Base-by-base conservation (phyloP, 116 monocot species). In the Cymodocea nodosa region DNA sequence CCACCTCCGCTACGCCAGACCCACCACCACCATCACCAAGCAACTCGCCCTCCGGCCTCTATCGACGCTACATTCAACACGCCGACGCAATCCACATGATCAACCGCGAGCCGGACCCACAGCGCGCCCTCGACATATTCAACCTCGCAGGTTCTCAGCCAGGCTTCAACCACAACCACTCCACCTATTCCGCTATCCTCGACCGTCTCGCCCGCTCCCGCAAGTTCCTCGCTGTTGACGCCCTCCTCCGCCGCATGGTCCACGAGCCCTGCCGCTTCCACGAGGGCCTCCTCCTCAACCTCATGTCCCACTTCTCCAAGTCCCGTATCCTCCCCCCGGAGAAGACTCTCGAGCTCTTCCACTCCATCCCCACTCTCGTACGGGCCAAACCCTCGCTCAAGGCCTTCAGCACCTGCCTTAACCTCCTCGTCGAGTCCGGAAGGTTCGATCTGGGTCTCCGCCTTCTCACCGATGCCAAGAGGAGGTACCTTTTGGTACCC, bases 121-220 rank as follows among this genome's bases (percentile, higher is more conserved):
- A 86, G 63, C 58, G 51, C 17, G 85, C 89, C 53, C 83, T 98
- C 24, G 80, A 91, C 75, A 39, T 91, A 75, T 98, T 92, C 81
- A 86, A 89, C 80, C 57, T 71, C 51, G 80, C 71, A 30, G 60
- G 81, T 50, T 50, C 25, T 50, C 87, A 85, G 56, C 79, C 68
- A 10, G 82, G 86, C 56, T 86, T 89, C 84, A 23, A 54, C 66
- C 89, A 92, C 86, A 86, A 81, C 79, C 77, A 82, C 79, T 59
- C 78, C 72, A 92, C 98, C 57, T 89, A 74, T 67, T 75, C 81
- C 40, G 81, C 90, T 50, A 50, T 95, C 63, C 86, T 92, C 78
- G 71, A 75, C 71, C 68, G 74, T 57, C 89, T 98, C 62, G 84
- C 83, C 48, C 79, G 88, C 57, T 63, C 66, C 56, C 71, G 75